These are phyloP conservation scores for Ulmus americana DNA, from an alignment of 331 rosid species.

Conservation along the genomic window DNA sequence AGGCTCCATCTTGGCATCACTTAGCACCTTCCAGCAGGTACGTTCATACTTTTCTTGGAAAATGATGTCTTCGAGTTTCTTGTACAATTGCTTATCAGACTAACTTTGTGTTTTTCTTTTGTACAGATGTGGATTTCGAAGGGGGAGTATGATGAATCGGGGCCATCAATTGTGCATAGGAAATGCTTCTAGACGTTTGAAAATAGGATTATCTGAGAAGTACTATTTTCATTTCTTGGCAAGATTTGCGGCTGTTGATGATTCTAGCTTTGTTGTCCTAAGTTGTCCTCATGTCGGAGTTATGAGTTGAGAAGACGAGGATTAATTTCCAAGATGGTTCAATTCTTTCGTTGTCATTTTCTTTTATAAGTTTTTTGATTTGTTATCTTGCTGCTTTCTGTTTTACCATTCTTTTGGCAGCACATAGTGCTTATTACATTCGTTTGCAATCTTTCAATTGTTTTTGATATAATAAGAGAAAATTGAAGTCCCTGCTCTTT, in stretches of 20 bases:
- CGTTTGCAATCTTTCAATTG: no score
- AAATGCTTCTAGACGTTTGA: conserved; percentile 67
- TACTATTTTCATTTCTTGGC: conserved; percentile 25
- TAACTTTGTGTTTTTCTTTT: conserved; percentile 4
- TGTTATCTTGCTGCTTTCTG: not conserved
- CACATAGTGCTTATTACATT: not conserved
- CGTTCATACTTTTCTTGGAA: conserved; percentile 15
- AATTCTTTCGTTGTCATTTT: conserved; percentile 27
- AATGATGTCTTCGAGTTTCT: not conserved
- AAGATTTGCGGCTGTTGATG: conserved; percentile 26
- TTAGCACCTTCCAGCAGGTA: conserved; percentile 99
- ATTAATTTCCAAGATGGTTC: conserved; percentile 33
- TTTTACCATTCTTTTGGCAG: not conserved
- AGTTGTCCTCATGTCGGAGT: conserved; percentile 42
- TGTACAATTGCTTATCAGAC: conserved; percentile 7
- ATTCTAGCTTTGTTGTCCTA: conserved; percentile 46
- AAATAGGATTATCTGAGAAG: conserved; percentile 36
- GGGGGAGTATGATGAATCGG: conserved; percentile 94
- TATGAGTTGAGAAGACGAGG: conserved; percentile 43
- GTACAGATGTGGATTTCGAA: conserved; percentile 98
- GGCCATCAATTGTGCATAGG: conserved; percentile 98
- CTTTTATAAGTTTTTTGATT: not conserved
- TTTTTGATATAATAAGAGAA: no score
- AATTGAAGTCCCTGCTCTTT: no score
- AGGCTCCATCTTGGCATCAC: conserved; percentile 97